Percentiles rank a stretch among this genome's conserved stretches.
Evolutionary conservation across 495 filamentous ascomycete species (phyloP).

Genomic region (Aspergillus leporis): DNA sequence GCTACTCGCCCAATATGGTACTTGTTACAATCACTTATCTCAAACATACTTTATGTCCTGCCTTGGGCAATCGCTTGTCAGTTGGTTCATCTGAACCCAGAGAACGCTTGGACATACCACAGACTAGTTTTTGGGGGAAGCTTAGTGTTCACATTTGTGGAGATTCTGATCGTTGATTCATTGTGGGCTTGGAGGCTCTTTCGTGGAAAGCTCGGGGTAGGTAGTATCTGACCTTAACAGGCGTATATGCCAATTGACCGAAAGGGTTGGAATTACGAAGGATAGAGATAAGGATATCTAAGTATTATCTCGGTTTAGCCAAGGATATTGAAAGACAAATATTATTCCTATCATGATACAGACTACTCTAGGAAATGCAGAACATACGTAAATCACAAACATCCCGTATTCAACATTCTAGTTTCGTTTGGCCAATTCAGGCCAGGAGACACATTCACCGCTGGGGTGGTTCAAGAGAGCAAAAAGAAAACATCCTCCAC

Average conservation of each 20-base stretch:
- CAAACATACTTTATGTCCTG: slow-evolving; percentile 67
- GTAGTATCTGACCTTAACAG: not conserved
- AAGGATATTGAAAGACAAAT: no score
- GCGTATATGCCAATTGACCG: not conserved
- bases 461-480: no score
- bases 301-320: no score
- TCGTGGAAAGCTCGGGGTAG: not conserved
- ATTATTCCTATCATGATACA: no score
- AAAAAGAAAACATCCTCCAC: no score
- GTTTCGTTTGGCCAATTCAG: no score
- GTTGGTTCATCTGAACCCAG: slow-evolving; percentile 41
- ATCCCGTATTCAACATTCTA: no score
- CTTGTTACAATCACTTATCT: slow-evolving; percentile 62
- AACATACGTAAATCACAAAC: no score
- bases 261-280: no score
- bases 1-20: slow-evolving; percentile 69
- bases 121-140: slow-evolving; percentile 68
- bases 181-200: slow-evolving; percentile 58
- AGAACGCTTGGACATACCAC: slow-evolving; percentile 68
- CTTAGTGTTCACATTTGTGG: slow-evolving; percentile 65
- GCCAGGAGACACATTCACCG: no score
- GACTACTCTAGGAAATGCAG: no score
- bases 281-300: no score
- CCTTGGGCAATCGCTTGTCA: slow-evolving; percentile 71
- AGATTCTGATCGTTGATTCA: slow-evolving; percentile 28